Base-by-base conservation (phyloP, 306 rosid genomes). In the Mimosa pudica region DNA sequence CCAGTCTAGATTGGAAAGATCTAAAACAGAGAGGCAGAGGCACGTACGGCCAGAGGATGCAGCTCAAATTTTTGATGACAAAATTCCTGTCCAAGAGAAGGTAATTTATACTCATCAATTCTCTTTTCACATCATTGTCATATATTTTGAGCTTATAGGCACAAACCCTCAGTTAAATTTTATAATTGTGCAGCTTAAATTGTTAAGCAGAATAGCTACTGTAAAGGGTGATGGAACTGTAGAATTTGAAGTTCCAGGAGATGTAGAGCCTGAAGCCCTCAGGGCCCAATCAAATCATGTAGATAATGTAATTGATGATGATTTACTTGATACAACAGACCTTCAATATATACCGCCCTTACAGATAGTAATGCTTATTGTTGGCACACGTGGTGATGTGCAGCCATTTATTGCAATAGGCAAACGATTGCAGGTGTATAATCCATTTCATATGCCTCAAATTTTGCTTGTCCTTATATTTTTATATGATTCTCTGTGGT, bases 331-430 rank as follows among this genome's bases (percentile, higher is more conserved):
- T 84, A 82, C 88, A 58, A 66, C 89, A 13, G 96, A 90, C 82
- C 90, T 83, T 75, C 86, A 87, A 48, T 83, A 84, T 86, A 86
- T 91, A 71, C 97, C 88, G 1, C 99, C 99, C 55, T 42, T 93
- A 82, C 94, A 93, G 80, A 87, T 96, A 77, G 98, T 90, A 65
- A 86, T 91, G 87, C 94, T 90, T 84, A 96, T 96, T 84, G 99
- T 96, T 77, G 99, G 99, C 20, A 96, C 99, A 44, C 96, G 98
- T 4, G 99, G 99, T 79, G 99, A 96, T 85, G 99, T 96, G 76
- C 99, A 96, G 42, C 99, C 99, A 24, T 96, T 96, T 87, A 64
- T 91, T 74, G 99, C 99, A 68, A 93, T 96, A 41, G 99, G 98
- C 38, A 96, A 96, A 82, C 92, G 97, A 69, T 86, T 96, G 82